phyloP scores from a whole-genome alignment of 441 rosid genomes.

The Pelargonium myrrhifolium region DNA sequence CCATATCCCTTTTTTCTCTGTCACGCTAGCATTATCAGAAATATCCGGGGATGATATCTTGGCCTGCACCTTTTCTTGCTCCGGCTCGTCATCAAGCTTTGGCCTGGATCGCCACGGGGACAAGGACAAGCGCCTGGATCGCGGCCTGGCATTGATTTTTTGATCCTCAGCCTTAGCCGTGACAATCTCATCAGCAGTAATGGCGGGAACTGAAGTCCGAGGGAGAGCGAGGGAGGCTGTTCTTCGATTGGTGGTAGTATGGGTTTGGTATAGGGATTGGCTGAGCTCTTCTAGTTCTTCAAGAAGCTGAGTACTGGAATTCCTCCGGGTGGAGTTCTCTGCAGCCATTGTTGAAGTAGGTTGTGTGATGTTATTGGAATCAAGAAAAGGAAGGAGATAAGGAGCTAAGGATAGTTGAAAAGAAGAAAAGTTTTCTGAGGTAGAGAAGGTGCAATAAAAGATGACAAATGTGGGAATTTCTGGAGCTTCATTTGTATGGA shows the following conservation, averaged over 20 bases:
- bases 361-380: not conserved
- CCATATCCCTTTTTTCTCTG: constrained; percentile 74
- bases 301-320: constrained; percentile 62
- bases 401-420: not conserved
- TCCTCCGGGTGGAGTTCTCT: constrained; percentile 39
- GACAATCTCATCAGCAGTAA: constrained; percentile 31
- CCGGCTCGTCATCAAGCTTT: constrained; percentile 38
- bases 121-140: constrained; percentile 70
- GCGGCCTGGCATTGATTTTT: constrained; percentile 26
- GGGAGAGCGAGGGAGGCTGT: constrained; percentile 23
- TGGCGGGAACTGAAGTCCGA: constrained; percentile 42
- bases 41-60: constrained; percentile 11
- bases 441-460: constrained; percentile 21
- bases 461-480: constrained; percentile 10
- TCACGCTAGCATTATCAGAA: too few relatives aligned
- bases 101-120: constrained; percentile 87
- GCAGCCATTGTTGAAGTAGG: constrained; percentile 31
- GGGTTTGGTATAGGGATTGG: constrained; percentile 67
- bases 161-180: constrained; percentile 22
- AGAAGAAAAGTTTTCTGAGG: constrained; percentile 21
- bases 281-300: constrained; percentile 81
- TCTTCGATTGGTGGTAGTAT: constrained; percentile 36
- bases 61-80: constrained; percentile 17
- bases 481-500: constrained; percentile 17
- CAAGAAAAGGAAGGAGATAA: too few relatives aligned